Conservation (phyloP, 2,329 filamentous ascomycete species). For the Cladosporium sp. region DNA sequence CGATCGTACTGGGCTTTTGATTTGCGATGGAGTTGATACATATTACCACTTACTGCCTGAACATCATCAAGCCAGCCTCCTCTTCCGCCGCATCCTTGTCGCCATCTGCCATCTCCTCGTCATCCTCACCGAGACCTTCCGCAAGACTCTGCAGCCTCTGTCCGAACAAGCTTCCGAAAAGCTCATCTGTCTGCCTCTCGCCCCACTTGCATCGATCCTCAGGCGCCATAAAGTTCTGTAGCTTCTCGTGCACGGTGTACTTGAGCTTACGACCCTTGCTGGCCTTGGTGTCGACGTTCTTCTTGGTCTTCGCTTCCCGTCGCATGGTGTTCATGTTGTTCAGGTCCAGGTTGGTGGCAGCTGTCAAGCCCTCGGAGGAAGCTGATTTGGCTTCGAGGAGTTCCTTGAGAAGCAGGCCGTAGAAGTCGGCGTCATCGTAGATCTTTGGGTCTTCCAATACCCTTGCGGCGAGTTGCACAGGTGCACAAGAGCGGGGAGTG, state of each 20-base stretch:
- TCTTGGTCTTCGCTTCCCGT: constrained; percentile 79
- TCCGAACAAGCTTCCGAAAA: constrained; percentile 56
- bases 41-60: constrained; percentile 27
- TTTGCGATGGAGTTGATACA: neutral
- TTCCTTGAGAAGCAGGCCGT: constrained; percentile 88
- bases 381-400: constrained; percentile 82
- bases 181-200: constrained; percentile 70
- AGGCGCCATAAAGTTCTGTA: constrained; percentile 97
- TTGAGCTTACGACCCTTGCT: constrained; percentile 93
- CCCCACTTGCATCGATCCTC: constrained; percentile 83
- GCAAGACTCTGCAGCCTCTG: constrained; percentile 44
- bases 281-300: constrained; percentile 86
- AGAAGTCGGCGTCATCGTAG: constrained; percentile 95
- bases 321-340: constrained; percentile 47
- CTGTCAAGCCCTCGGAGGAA: constrained; percentile 54
- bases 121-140: constrained; percentile 51
- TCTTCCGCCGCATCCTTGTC: constrained; percentile 33
- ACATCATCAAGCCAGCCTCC: constrained; percentile 39
- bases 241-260: constrained; percentile 93
- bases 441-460: constrained; percentile 63
- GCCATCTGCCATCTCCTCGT: constrained; percentile 32
- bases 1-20: neutral
- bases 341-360: constrained; percentile 43
- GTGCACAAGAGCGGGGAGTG: constrained; percentile 75
- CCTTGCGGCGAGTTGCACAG: constrained; percentile 56